Conservation (phyloP, 179 eudicot genomes). For the Silene coronaria region DNA sequence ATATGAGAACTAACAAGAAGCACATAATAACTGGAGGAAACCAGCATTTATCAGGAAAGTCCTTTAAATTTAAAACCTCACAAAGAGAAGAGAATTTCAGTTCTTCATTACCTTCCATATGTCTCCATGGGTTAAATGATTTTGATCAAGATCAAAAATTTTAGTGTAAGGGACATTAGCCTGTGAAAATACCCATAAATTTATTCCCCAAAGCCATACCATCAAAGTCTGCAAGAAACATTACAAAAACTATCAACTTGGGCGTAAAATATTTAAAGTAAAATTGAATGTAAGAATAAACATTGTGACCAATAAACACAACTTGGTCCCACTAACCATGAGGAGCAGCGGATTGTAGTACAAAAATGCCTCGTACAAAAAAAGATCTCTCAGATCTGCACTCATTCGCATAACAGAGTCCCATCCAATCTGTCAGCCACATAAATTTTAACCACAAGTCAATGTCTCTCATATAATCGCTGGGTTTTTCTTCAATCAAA, state of each 20-base stretch:
- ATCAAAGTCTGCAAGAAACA: constrained; percentile 63
- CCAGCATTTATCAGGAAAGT: not conserved
- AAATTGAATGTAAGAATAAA: not conserved
- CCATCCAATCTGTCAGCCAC: constrained; percentile 73
- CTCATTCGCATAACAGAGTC: constrained; percentile 97
- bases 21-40: not conserved
- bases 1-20: not conserved
- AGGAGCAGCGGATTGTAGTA: constrained; percentile 95
- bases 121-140: constrained; percentile 70
- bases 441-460: constrained; percentile 10
- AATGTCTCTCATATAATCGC: not conserved
- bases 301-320: not conserved
- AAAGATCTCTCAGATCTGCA: constrained; percentile 78
- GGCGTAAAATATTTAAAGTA: not conserved
- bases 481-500: not conserved
- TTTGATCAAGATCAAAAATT: constrained; percentile 88
- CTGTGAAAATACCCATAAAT: constrained; percentile 85
- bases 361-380: constrained; percentile 89
- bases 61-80: not conserved
- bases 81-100: not conserved
- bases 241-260: constrained; percentile 3
- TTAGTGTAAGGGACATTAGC: constrained; percentile 67
- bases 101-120: constrained; percentile 85
- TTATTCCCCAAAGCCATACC: constrained; percentile 96
- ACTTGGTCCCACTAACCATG: constrained; percentile 50